A percentile compares a stretch with the other conserved stretches of the same genome.
phyloP scores from a whole-genome alignment of 768 basidiomycete species.

The Russula ochroleuca region DNA sequence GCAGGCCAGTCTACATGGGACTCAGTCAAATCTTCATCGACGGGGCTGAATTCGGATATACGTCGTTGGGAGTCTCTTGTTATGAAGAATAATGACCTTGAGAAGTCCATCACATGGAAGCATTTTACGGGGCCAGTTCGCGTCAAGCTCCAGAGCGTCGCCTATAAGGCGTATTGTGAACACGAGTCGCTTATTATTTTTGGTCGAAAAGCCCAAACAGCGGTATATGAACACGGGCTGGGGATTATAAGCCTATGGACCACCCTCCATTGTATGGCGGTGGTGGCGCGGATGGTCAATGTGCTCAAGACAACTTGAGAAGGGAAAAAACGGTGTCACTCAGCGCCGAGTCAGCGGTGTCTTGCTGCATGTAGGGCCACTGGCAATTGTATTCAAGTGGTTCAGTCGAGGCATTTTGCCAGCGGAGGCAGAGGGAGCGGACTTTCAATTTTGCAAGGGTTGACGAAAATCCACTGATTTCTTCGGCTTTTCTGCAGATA shows the following conservation, averaged over 20 bases:
- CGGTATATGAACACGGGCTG: not conserved
- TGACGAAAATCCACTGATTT: too few species aligned
- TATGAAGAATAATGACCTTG: too few species aligned
- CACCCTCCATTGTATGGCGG: conserved; percentile 17
- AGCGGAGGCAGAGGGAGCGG: too few species aligned
- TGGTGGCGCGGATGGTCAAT: conserved; percentile 23
- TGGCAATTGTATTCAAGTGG: too few species aligned
- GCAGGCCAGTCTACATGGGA: too few species aligned
- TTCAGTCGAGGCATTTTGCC: too few species aligned
- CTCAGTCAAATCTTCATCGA: not conserved
- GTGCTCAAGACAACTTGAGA: conserved; percentile 10
- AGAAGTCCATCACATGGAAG: not conserved
- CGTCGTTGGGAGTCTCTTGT: not conserved
- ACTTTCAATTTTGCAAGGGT: too few species aligned
- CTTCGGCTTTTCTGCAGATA: too few species aligned
- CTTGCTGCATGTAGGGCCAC: too few species aligned
- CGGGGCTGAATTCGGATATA: too few species aligned
- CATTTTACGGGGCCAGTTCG: not conserved
- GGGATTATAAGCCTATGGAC: conserved; percentile 19
- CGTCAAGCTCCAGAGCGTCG: not conserved
- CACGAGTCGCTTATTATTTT: conserved; percentile 1
- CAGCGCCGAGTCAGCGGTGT: conserved; percentile 13
- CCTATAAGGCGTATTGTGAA: not conserved
- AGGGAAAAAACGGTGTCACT: conserved; percentile 16
- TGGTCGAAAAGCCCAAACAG: not conserved